phyloP scores from a whole-genome alignment of 2,329 filamentous ascomycete species.

The Hymenoscyphus albidus region DNA sequence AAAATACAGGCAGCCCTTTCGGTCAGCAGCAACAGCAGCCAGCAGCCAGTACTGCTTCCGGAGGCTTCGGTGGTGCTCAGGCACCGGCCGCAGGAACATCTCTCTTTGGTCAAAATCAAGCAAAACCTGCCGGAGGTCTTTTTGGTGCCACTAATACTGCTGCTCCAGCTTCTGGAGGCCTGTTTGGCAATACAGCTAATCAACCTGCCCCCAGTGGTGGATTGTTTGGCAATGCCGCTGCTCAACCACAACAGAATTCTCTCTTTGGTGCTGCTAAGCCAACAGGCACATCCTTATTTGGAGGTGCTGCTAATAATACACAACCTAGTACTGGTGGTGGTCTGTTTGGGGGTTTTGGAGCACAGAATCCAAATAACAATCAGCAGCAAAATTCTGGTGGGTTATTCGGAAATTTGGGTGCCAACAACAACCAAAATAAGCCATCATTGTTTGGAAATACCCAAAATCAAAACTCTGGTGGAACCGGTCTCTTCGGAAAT shows the following conservation, averaged over 20 bases:
- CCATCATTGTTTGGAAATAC: slow-evolving; percentile 44
- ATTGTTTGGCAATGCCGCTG: slow-evolving; percentile 40
- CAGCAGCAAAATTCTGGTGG: slow-evolving; percentile 39
- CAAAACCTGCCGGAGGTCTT: neutral
- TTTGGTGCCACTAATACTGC: neutral
- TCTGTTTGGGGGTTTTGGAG: slow-evolving; percentile 33
- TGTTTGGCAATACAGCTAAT: slow-evolving; percentile 40
- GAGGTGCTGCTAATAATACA: neutral
- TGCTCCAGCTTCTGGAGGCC: slow-evolving; percentile 26
- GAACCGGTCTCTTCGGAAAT: slow-evolving; percentile 52
- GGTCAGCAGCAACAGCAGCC: slow-evolving; percentile 4
- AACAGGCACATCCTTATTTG: neutral
- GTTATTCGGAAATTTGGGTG: slow-evolving; percentile 48
- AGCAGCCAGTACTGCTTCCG: slow-evolving; percentile 3
- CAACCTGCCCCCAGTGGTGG: slow-evolving; percentile 37
- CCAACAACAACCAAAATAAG: slow-evolving; percentile 49
- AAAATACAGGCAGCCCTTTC: neutral
- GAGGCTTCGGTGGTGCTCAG: slow-evolving; percentile 4
- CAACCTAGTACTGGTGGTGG: slow-evolving; percentile 27
- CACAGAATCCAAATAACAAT: slow-evolving; percentile 38
- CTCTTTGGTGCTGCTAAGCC: slow-evolving; percentile 1
- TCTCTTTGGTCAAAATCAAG: neutral
- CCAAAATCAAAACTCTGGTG: slow-evolving; percentile 39
- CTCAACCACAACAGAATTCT: neutral
- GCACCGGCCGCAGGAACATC: neutral